phyloP scores from a whole-genome alignment of 2,329 filamentous ascomycete genomes.

The Phyllosticta capitalensis region DNA sequence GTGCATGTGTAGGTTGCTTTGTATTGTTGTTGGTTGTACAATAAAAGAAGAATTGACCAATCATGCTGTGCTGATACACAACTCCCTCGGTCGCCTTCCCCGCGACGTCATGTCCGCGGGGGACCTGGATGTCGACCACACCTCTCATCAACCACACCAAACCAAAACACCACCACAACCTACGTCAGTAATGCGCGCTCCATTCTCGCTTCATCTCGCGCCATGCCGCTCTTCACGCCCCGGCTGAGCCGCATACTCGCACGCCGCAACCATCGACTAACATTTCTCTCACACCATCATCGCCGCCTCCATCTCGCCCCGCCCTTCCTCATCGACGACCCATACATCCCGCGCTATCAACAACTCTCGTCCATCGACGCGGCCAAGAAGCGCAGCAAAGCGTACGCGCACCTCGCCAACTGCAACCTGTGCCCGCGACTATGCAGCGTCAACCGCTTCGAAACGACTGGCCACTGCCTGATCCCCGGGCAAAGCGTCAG shows the following conservation, averaged over 20 bases:
- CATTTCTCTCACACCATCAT: conserved; percentile 22
- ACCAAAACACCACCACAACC: neutral
- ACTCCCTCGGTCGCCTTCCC: no score
- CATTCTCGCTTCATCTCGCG: neutral
- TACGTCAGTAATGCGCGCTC: neutral
- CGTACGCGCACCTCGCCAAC: conserved; percentile 65
- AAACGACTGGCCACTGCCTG: conserved; percentile 68
- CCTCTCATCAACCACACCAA: neutral
- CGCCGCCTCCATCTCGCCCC: conserved; percentile 43
- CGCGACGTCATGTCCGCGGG: neutral
- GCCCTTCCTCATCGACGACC: conserved; percentile 59
- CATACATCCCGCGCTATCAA: conserved; percentile 63
- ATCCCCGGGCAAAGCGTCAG: conserved; percentile 64
- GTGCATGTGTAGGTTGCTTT: no score
- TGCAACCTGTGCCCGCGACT: conserved; percentile 74
- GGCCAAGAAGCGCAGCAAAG: conserved; percentile 61
- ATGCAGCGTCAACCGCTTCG: conserved; percentile 72
- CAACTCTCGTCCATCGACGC: conserved; percentile 58
- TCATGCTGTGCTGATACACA: neutral
- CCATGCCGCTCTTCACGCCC: neutral
- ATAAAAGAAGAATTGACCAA: neutral
- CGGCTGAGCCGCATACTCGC: neutral
- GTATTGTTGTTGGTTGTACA: neutral
- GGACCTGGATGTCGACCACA: neutral
- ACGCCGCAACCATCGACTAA: neutral